Evolutionary conservation across 2,329 filamentous ascomycete species (phyloP).

Genomic region (Hypoxylon sp.): DNA sequence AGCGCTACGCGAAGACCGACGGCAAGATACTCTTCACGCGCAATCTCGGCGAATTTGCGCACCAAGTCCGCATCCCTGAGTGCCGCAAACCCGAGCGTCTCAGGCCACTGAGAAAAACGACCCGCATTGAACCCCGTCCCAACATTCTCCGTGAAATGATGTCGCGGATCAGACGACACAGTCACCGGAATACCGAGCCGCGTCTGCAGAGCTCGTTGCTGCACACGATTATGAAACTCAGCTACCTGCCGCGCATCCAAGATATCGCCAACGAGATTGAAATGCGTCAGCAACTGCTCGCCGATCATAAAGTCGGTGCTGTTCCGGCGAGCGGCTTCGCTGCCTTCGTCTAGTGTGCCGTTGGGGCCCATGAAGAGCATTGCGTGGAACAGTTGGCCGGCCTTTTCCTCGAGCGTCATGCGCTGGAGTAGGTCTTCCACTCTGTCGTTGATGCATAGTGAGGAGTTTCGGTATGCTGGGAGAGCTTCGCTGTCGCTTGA

Average conservation of each 20-base stretch:
- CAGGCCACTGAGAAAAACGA: slow-evolving; percentile 65
- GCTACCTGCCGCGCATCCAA: slow-evolving; percentile 54
- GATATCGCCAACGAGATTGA: slow-evolving; percentile 62
- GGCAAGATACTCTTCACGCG: slow-evolving; percentile 61
- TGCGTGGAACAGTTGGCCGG: slow-evolving; percentile 62
- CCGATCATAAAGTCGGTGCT: slow-evolving; percentile 53
- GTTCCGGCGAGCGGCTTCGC: slow-evolving; percentile 27
- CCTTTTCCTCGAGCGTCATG: slow-evolving; percentile 64
- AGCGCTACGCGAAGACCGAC: slow-evolving; percentile 61
- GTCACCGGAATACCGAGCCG: slow-evolving; percentile 64
- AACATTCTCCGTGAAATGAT: slow-evolving; percentile 59
- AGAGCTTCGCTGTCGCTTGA: slow-evolving; percentile 4
- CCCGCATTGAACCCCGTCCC: slow-evolving; percentile 60
- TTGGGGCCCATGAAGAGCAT: slow-evolving; percentile 51
- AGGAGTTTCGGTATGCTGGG: slow-evolving; percentile 32
- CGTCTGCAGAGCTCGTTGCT: slow-evolving; percentile 59
- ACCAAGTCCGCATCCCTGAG: slow-evolving; percentile 60
- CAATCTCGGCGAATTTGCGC: slow-evolving; percentile 62
- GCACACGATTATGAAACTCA: slow-evolving; percentile 59
- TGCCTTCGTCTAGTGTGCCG: slow-evolving; percentile 42
- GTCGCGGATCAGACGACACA: slow-evolving; percentile 62
- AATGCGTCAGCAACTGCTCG: slow-evolving; percentile 59
- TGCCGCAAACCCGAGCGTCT: slow-evolving; percentile 64
- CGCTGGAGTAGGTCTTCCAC: slow-evolving; percentile 61
- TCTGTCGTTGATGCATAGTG: slow-evolving; percentile 57